Conservation (phyloP, 768 basidiomycete species). For the Russula sp. region DNA sequence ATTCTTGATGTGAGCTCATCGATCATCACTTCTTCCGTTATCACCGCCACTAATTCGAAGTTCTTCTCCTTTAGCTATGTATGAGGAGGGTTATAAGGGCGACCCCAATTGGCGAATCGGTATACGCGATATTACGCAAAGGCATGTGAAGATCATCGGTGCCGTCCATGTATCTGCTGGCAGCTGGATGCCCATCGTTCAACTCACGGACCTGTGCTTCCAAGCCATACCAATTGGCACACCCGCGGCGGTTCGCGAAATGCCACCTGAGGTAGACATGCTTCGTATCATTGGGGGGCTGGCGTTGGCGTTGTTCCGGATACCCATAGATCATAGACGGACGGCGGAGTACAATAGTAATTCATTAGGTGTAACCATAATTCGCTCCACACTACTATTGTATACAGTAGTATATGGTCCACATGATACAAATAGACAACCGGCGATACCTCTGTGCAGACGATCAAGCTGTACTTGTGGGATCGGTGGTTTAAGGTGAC, state of each 20-base stretch:
- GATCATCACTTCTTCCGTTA: not conserved
- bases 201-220: slow-evolving; percentile 17
- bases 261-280: not conserved
- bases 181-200: slow-evolving; percentile 21
- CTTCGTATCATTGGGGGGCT: not conserved
- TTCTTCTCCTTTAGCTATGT: not conserved
- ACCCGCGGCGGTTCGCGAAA: not conserved
- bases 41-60: not conserved
- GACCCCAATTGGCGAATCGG: slow-evolving; percentile 10
- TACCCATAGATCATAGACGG: not conserved
- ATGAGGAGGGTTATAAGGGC: not conserved
- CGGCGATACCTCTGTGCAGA: not conserved
- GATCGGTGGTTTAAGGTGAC: too few species aligned
- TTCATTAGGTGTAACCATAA: not conserved
- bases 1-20: slow-evolving; percentile 15
- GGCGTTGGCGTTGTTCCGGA: not conserved
- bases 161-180: slow-evolving; percentile 18
- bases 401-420: not conserved
- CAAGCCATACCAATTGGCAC: not conserved
- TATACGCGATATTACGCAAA: not conserved
- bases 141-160: slow-evolving; percentile 17
- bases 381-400: not conserved
- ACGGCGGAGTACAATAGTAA: not conserved
- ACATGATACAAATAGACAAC: not conserved
- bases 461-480: not conserved